A percentile compares a stretch with the other conserved stretches of the same genome.
Conservation (phyloP, 2,329 filamentous ascomycete genomes). For the Aspergillus eucalypticola region DNA sequence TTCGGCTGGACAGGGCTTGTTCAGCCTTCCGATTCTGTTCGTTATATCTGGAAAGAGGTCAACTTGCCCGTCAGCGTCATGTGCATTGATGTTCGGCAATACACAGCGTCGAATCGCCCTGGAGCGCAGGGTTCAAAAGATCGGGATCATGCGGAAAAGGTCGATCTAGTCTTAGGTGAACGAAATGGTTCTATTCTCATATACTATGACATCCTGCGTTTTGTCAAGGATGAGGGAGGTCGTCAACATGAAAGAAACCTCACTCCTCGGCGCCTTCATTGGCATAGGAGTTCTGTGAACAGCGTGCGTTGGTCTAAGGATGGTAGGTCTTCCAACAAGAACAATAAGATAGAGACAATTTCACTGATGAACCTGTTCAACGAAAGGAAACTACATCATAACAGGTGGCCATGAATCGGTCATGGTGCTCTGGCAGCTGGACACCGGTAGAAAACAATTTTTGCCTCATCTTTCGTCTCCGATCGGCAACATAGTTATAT, state of each 20-base stretch:
- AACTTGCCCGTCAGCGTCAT: conserved; percentile 63
- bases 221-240: conserved; percentile 52
- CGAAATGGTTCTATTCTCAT: conserved; percentile 74
- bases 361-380: conserved; percentile 31
- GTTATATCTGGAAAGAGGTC: conserved; percentile 58
- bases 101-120: conserved; percentile 24
- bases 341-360: not conserved
- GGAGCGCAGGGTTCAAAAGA: conserved; percentile 15
- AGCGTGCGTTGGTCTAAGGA: conserved; percentile 89
- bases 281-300: conserved; percentile 83
- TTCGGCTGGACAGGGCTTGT: conserved; percentile 55
- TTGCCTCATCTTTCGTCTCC: conserved; percentile 87
- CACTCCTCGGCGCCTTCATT: conserved; percentile 72
- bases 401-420: conserved; percentile 90
- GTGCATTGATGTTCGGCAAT: conserved; percentile 64
- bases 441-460: conserved; percentile 78
- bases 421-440: conserved; percentile 88
- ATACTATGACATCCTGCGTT: conserved; percentile 72
- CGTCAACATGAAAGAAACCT: conserved; percentile 45
- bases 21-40: conserved; percentile 39
- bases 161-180: conserved; percentile 80
- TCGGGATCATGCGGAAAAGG: conserved; percentile 39
- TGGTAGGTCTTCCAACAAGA: conserved; percentile 54
- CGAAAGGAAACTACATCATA: conserved; percentile 81
- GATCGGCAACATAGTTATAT: conserved; percentile 83